Base-by-base conservation (phyloP, 2,329 filamentous ascomycete species). In the Ophiostoma ulmi region DNA sequence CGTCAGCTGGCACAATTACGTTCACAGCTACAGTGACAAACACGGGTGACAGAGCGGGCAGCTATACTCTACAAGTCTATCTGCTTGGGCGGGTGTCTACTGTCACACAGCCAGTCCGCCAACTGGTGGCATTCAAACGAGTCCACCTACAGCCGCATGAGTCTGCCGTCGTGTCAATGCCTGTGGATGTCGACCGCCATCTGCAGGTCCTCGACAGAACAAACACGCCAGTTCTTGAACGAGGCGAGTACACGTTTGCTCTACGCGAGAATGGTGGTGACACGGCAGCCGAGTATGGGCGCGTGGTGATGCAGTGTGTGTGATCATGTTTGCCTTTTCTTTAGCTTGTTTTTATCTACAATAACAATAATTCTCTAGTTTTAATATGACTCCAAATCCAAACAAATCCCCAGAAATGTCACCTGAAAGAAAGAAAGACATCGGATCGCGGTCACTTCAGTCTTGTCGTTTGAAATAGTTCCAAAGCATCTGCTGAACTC, bases 61-160 rank as follows among this genome's bases (percentile, higher is more conserved):
- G 44, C 63, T 70, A 39, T 8, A 67, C 69, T 7, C n/a, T 70
- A 0, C 69, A 70, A 36, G n/a, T 70, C 14, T 67, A 61, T 39
- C 44, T 70, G 4, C 63, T 67, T 3, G 44, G 64, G 7, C 44
- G 63, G 8, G 48, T 58, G 20, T 67, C 69, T 13, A 41, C 44
- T 4, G 63, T 61, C 31, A 61, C 69, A 5, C 63, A 67, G 22
- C 69, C 69, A 1, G 48, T 67, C 20, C 63, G 69, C 4, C 69
- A 70, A 41, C 69, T 70, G 14, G 20, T 70, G 1, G 68, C 68
- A 17, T 70, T 70, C 26, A 41, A 58, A 5, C 41, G 61, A 20
- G 61, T 66, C 5, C 26, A 39, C 10, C 8, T 70, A 10, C n/a
- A 36, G 20, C 11, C 68, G 8, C 31, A 26, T 31, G 61, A 66